Base-by-base conservation (phyloP, 1,284 basidiomycete genomes). In the Ceratobasidium sp. region DNA sequence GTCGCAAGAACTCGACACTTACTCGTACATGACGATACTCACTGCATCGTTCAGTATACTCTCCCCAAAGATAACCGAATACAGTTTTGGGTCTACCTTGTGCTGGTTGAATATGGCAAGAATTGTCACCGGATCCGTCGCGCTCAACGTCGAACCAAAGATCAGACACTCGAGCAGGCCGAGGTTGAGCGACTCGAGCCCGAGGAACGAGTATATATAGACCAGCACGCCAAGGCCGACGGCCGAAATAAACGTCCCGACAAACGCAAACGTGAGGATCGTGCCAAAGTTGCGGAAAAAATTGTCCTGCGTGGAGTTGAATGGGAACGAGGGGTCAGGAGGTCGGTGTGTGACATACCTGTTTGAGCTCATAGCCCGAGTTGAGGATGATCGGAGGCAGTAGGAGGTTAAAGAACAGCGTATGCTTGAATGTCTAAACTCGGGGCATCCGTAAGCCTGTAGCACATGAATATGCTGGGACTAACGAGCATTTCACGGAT, bases 1-100 rank as follows among this genome's bases (percentile, higher is more conserved):
- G 3, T 33, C 1, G 18, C 18, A 5, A 21, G n/a, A 44, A 25
- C 6, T 7, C 48, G 33, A n/a, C 70, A 91, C 94, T 85, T 79
- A 96, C 94, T 99, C 96, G 82, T 98, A 99, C 94, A 99, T 97
- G 82, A 99, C 96, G 83, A 99, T 99, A 84, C 94, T 95, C 77
- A 99, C 96, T 33, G 96, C 96, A 85, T 99, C 96, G 82, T 99
- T 99, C 75, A 99, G 83, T 74, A 99, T 86, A 80, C 91, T 94
- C 82, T 99, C 96, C 40, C 97, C 97, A 79, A 99, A 99, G 77
- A 99, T 99, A 82, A 99, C 88, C 69, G 90, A 92, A 83, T 99
- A 99, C 4, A 99, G 86, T 80, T 98, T 97, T 0, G 97, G 96
- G 81, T 99, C 96, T 74, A 99, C 96, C 81, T 98, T 97, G 83